Percentiles rank a stretch among this genome's conserved stretches.
Conservation (phyloP, 768 basidiomycete genomes). For the Wakefieldia striispora region DNA sequence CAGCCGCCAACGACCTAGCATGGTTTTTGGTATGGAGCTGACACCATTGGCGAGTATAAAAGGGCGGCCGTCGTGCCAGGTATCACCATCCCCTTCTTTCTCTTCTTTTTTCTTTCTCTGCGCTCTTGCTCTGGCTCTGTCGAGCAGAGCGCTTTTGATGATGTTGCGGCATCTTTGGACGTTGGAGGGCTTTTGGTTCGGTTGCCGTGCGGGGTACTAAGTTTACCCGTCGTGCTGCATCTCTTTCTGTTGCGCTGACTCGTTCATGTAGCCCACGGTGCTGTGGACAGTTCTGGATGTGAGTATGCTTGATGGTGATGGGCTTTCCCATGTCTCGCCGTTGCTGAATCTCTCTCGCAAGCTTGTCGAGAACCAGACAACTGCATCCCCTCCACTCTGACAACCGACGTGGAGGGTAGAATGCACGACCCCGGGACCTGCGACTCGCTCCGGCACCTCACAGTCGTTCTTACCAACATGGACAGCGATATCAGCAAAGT, state of each 20-base stretch:
- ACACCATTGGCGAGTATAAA: not conserved
- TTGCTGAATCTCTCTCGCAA: not conserved
- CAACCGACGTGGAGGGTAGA: slow-evolving; percentile 1
- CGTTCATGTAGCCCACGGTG: not conserved
- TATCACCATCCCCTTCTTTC: slow-evolving; percentile 2
- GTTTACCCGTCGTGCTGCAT: not conserved
- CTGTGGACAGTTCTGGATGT: not conserved
- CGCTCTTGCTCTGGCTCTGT: slow-evolving; percentile 1
- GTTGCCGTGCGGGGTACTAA: not conserved
- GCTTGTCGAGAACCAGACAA: not conserved
- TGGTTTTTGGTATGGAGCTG: slow-evolving; percentile 4
- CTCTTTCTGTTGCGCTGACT: not conserved
- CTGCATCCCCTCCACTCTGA: not conserved
- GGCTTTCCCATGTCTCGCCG: not conserved
- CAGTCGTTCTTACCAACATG: not conserved
- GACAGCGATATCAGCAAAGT: not conserved
- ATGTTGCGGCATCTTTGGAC: not conserved
- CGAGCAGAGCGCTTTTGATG: not conserved
- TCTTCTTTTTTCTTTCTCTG: not conserved
- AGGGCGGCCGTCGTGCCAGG: not conserved
- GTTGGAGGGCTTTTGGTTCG: not conserved
- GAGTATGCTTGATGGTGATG: not conserved
- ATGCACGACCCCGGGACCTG: not conserved
- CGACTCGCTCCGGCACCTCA: not conserved
- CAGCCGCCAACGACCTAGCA: too few species aligned